phyloP scores from a whole-genome alignment of 108 stramenopile species.

The Chaetoceros muelleri region DNA sequence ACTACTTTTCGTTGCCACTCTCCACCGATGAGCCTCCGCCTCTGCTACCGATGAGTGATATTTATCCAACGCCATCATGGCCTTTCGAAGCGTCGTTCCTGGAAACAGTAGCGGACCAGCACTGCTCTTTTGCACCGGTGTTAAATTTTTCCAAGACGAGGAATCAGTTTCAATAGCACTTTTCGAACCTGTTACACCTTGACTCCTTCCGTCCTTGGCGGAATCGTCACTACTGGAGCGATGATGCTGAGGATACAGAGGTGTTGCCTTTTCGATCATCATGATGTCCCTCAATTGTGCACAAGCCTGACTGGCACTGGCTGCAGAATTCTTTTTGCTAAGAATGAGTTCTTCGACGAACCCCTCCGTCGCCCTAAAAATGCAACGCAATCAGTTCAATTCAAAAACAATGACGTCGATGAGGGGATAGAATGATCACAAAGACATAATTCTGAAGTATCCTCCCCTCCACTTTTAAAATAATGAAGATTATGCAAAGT shows the following conservation, averaged over 20 bases:
- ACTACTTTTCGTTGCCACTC: constrained; percentile 25
- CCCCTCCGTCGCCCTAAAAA: background rate
- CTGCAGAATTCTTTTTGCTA: constrained; percentile 8
- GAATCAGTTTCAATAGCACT: no score
- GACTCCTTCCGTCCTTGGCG: no score
- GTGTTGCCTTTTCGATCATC: no score
- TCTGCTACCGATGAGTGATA: constrained; percentile 31
- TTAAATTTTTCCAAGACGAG: background rate
- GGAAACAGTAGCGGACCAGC: constrained; percentile 26
- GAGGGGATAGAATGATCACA: no score
- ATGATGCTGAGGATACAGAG: no score
- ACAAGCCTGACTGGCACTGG: background rate
- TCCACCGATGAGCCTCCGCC: constrained; percentile 29
- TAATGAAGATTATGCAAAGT: no score
- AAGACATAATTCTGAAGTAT: no score
- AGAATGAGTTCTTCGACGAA: constrained; percentile 9
- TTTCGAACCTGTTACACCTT: no score
- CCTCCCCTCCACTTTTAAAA: no score
- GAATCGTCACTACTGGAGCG: no score
- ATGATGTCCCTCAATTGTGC: constrained; percentile 5
- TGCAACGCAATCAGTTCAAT: background rate
- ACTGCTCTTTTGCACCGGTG: background rate
- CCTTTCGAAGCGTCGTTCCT: constrained; percentile 14
- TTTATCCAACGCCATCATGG: constrained; percentile 35
- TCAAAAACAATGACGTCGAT: no score